phyloP scores from a whole-genome alignment of 2,329 filamentous ascomycete species.

The Claviceps africana region DNA sequence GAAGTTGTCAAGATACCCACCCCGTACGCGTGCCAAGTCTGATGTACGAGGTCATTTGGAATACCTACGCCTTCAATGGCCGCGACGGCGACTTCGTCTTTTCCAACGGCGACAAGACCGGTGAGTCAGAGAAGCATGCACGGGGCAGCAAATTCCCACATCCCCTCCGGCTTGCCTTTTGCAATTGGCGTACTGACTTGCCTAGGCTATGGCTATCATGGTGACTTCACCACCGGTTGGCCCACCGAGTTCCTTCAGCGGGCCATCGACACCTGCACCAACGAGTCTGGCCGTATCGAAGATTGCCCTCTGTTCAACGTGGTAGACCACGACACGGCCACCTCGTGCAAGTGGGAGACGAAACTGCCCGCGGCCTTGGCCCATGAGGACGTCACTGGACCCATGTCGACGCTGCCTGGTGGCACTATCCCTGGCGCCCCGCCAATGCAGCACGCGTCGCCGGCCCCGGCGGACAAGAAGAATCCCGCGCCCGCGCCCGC shows the following conservation, averaged over 20 bases:
- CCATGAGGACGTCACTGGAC: conserved; percentile 45
- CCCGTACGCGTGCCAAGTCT: conserved; percentile 57
- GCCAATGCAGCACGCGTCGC: background rate
- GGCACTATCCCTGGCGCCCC: conserved; percentile 29
- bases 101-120: conserved; percentile 63
- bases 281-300: conserved; percentile 48
- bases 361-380: conserved; percentile 38
- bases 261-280: conserved; percentile 65
- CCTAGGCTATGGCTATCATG: conserved; percentile 60
- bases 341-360: conserved; percentile 45
- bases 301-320: conserved; percentile 68
- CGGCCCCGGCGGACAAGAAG: background rate
- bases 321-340: conserved; percentile 42
- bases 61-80: conserved; percentile 51
- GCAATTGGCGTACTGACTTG: conserved; percentile 2
- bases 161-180: background rate
- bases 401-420: conserved; percentile 51
- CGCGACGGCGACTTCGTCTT: conserved; percentile 57
- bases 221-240: conserved; percentile 73
- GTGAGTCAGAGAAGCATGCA: conserved; percentile 25
- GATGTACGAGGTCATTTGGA: conserved; percentile 77
- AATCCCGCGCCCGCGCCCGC: too few species aligned
- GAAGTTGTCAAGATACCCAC: conserved; percentile 58
- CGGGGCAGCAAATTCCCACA: too few species aligned
- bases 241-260: conserved; percentile 51